Evolutionary conservation across 1,284 basidiomycete species (phyloP), one percentile per base, ranked within the genome.

Genomic region (Exobasidium rhododendri): DNA sequence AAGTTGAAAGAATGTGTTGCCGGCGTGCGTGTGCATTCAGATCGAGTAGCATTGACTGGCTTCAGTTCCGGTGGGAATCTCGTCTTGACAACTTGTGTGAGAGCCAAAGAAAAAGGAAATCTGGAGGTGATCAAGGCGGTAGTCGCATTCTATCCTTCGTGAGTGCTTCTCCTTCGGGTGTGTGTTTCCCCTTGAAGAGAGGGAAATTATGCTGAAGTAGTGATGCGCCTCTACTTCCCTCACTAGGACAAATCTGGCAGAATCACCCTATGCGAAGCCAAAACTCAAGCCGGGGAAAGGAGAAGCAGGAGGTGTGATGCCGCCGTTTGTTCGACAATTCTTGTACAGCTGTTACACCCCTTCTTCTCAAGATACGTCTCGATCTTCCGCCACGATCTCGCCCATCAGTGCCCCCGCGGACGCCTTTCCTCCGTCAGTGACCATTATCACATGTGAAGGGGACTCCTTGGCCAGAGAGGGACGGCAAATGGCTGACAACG

Each of bases 21-120:
- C n/a, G n/a, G 4, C 17, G 17, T 44, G 28, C 22, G 52, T 3
- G 22, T 55, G 14, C 20, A 50, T 2, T 7, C 47, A 13, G 20
- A 26, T 26, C n/a, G 26, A 6, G 56, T 71, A n/a, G 69, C 69
- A 11, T 58, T 71, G 13, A 65, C 63, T 5, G 69, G 69, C 4
- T 71, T 71, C 54, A 69, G 67, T 49, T 64, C 67, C 1, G 69
- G 69, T 26, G 69, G 63, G 26, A 71, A 71, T 53, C 52, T 71
- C 2, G 67, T 65, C 1, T 59, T 71, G 13, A 67, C 68, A 28
- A 64, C 59, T 0, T 45, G 65, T 6, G 64, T 63, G 0, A 46
- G 67, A 1, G 13, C 60, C 3, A 56, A 66, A 14, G 14, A 46
- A 1, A 61, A 68, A 24, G 66, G 61, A 22, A 64, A 65, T 11